Percentiles rank a stretch among this genome's conserved stretches.
Evolutionary conservation across 1,284 basidiomycete species (phyloP).

Genomic region (Leccinum solheimii): DNA sequence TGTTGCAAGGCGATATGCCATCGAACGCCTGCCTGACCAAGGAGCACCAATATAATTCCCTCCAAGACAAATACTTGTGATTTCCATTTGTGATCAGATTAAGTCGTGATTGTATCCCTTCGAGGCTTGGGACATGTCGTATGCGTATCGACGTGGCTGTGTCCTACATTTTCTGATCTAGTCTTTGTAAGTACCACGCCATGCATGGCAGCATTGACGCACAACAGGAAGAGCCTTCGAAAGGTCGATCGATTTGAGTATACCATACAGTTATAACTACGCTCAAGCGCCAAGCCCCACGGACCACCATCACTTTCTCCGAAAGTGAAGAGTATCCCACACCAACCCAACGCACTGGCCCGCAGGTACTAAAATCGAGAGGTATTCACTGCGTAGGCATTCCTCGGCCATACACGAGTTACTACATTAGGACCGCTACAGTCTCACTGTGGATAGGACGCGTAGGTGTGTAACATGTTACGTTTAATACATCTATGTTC

Average conservation of each 20-base stretch:
- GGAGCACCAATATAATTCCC: conserved; percentile 58
- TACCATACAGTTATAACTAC: neutral
- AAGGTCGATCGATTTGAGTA: neutral
- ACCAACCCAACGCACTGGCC: conserved; percentile 3
- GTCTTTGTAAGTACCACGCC: neutral
- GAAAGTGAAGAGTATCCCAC: conserved; percentile 2
- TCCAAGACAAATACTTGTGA: neutral
- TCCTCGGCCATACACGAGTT: neutral
- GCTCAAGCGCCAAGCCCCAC: neutral
- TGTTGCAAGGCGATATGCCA: conserved; percentile 85
- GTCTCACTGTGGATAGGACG: neutral
- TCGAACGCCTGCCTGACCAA: conserved; percentile 91
- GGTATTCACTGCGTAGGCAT: neutral
- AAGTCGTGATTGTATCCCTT: neutral
- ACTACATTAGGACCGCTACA: neutral
- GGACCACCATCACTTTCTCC: neutral
- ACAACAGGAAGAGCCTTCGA: neutral
- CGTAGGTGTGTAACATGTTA: neutral
- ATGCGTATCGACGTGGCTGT: neutral
- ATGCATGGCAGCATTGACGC: neutral
- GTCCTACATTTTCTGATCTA: neutral
- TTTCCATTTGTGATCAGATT: neutral
- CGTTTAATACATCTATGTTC: neutral
- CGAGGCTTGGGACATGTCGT: neutral
- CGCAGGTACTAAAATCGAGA: neutral